A percentile compares a stretch with the other conserved stretches of the same genome.
Evolutionary conservation across 345 rosid species (phyloP).

Genomic region (Gossypium australe): DNA sequence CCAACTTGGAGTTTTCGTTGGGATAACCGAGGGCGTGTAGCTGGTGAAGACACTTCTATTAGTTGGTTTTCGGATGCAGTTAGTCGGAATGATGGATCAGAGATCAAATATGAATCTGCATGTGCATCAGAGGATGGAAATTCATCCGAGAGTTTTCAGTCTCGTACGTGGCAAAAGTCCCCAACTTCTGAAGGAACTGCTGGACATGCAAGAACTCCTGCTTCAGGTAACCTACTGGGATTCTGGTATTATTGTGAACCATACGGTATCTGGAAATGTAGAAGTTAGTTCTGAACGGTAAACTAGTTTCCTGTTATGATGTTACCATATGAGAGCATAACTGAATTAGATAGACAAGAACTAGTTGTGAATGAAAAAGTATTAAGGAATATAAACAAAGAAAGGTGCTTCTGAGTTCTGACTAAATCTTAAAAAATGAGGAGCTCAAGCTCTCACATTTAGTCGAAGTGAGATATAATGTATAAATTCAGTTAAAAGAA

Average conservation of each 20-base stretch:
- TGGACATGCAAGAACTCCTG: slow-evolving; percentile 37
- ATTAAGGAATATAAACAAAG: neutral
- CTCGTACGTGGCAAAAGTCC: slow-evolving; percentile 60
- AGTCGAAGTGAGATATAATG: neutral
- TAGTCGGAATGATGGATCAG: slow-evolving; percentile 47
- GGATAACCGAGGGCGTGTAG: slow-evolving; percentile 96
- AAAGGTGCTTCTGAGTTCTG: slow-evolving; percentile 2
- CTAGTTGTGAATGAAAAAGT: neutral
- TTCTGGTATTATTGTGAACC: neutral
- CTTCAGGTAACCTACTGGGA: slow-evolving; percentile 54
- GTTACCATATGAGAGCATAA: neutral
- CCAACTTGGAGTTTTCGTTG: slow-evolving; percentile 93
- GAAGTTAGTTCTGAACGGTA: neutral
- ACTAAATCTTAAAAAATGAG: neutral
- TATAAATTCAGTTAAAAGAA: neutral
- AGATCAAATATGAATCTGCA: slow-evolving; percentile 51
- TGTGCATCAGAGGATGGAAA: slow-evolving; percentile 68
- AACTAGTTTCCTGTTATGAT: neutral
- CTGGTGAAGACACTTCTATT: slow-evolving; percentile 79
- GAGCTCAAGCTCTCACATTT: neutral
- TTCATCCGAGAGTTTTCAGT: slow-evolving; percentile 47
- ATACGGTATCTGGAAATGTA: neutral
- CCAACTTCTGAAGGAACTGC: slow-evolving; percentile 45
- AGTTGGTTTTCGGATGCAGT: slow-evolving; percentile 67
- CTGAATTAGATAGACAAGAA: neutral